Percentiles rank a stretch among this genome's conserved stretches.
Conservation (phyloP, 768 basidiomycete species). For the Hericium coralloides region DNA sequence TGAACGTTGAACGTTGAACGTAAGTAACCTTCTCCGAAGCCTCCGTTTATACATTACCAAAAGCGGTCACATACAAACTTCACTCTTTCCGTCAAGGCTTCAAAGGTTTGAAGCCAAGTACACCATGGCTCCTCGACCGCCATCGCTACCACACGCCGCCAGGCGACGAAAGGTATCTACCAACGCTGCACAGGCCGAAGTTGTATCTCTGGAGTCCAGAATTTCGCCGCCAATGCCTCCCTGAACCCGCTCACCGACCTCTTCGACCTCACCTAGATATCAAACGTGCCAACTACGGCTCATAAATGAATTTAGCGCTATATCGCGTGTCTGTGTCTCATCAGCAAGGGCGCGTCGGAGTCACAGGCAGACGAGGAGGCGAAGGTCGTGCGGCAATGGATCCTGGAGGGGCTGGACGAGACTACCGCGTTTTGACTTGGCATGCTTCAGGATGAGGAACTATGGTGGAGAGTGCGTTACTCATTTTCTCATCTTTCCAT, state of each 20-base stretch:
- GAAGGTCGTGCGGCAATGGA: conserved; percentile 63
- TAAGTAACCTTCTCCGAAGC: too few species aligned
- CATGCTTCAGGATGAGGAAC: conserved; percentile 71
- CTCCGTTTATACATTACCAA: too few species aligned
- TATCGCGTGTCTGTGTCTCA: conserved; percentile 67
- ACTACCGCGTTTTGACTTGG: conserved; percentile 65
- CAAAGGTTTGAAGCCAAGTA: not conserved
- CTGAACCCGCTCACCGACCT: conserved; percentile 77
- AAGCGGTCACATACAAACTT: too few species aligned
- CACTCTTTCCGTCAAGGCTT: too few species aligned
- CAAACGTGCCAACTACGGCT: conserved; percentile 43
- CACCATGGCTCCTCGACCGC: not conserved
- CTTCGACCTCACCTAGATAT: conserved; percentile 42
- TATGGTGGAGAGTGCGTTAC: conserved; percentile 54
- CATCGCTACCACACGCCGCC: not conserved
- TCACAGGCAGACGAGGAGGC: conserved; percentile 49
- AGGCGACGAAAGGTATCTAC: not conserved
- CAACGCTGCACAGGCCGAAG: not conserved
- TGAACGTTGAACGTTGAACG: too few species aligned
- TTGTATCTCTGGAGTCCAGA: conserved; percentile 37
- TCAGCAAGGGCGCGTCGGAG: conserved; percentile 45
- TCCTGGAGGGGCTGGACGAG: conserved; percentile 62
- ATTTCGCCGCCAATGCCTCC: conserved; percentile 47
- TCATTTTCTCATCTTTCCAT: not conserved
- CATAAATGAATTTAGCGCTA: conserved; percentile 75